Percentiles rank a stretch among this genome's conserved stretches.
Conservation (phyloP, 148 eudicot genomes). For the Selenicereus undatus region DNA sequence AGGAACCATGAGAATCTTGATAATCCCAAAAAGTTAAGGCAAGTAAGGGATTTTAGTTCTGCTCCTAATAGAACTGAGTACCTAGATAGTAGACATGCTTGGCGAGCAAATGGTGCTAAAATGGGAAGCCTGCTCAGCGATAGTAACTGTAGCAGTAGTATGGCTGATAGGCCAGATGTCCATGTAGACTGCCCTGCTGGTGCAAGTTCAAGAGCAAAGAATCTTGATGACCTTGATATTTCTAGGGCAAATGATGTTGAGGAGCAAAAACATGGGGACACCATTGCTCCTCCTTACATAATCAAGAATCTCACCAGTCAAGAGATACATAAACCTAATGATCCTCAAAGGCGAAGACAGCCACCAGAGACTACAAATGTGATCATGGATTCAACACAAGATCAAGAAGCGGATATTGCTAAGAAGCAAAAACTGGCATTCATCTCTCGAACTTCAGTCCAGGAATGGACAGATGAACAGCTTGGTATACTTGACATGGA, state of each 20-base stretch:
- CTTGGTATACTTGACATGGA: slow-evolving; percentile 40
- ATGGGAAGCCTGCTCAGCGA: slow-evolving; percentile 12
- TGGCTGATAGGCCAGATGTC: slow-evolving; percentile 6
- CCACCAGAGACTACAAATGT: neutral
- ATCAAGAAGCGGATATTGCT: slow-evolving; percentile 6
- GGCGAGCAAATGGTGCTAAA: slow-evolving; percentile 22
- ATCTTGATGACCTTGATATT: slow-evolving; percentile 9
- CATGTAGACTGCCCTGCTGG: neutral
- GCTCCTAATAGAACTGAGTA: slow-evolving; percentile 13
- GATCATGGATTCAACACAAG: neutral
- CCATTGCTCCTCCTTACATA: slow-evolving; percentile 6
- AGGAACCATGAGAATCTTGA: slow-evolving; percentile 17
- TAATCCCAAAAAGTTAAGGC: slow-evolving; percentile 1
- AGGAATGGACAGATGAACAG: slow-evolving; percentile 71
- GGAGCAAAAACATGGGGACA: slow-evolving; percentile 3
- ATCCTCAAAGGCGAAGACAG: slow-evolving; percentile 11
- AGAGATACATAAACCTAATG: slow-evolving; percentile 8
- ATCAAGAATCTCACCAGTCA: slow-evolving; percentile 4
- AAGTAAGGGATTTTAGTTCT: slow-evolving; percentile 16
- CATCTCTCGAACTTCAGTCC: slow-evolving; percentile 33
- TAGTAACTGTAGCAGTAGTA: neutral
- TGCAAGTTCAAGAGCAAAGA: slow-evolving; percentile 12
- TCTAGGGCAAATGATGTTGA: slow-evolving; percentile 12
- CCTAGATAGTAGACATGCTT: slow-evolving; percentile 10
- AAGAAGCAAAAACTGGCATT: slow-evolving; percentile 32